Evolutionary conservation across 441 rosid species (phyloP).

Genomic region (Monsonia emarginata): DNA sequence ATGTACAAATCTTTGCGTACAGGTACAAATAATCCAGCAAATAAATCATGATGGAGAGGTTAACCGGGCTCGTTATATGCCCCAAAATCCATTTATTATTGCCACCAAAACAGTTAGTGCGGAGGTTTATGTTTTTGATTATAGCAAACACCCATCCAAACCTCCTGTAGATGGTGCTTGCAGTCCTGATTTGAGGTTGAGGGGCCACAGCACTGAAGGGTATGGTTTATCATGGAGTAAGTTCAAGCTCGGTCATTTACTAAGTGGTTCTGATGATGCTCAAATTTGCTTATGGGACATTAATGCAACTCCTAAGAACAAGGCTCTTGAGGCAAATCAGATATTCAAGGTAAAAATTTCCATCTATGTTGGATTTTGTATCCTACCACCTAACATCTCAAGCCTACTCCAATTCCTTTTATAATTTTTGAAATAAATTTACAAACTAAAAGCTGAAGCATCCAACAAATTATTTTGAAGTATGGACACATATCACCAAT

Average conservation of each 20-base stretch:
- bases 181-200: slow-evolving; percentile 73
- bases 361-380: not conserved
- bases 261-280: slow-evolving; percentile 93
- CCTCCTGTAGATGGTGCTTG: slow-evolving; percentile 82
- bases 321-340: slow-evolving; percentile 66
- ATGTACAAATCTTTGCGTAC: not conserved
- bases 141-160: slow-evolving; percentile 76
- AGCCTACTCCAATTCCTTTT: not conserved
- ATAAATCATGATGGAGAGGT: slow-evolving; percentile 94
- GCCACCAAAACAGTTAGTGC: slow-evolving; percentile 90
- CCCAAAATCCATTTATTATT: slow-evolving; percentile 73
- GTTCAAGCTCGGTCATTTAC: slow-evolving; percentile 78
- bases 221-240: slow-evolving; percentile 96
- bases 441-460: not conserved
- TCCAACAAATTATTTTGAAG: not conserved
- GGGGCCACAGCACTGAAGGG: slow-evolving; percentile 88
- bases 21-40: slow-evolving; percentile 92
- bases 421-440: not conserved
- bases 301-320: slow-evolving; percentile 61
- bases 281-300: slow-evolving; percentile 94
- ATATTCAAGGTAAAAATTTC: slow-evolving; percentile 49
- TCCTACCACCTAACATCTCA: not conserved
- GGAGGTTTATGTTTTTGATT: slow-evolving; percentile 85
- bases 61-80: slow-evolving; percentile 95
- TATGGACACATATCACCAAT: not conserved